Percentiles rank a stretch among this genome's conserved stretches.
Conservation (phyloP, 1,284 basidiomycete species). For the Wallemia ichthyophaga region DNA sequence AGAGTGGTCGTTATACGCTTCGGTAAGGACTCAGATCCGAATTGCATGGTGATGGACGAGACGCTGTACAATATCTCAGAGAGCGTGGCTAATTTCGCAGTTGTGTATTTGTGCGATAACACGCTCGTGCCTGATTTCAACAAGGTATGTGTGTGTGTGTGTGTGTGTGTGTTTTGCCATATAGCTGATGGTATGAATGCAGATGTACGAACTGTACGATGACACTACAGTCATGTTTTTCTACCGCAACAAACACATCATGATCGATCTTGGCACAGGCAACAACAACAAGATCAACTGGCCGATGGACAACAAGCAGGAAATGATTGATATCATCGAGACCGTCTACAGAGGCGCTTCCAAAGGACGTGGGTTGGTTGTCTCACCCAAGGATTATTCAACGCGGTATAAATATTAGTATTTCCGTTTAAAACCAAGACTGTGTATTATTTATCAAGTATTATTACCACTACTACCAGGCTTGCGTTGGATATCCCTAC, state of each 20-base stretch:
- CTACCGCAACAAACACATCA: conserved; percentile 96
- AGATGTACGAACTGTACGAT: conserved; percentile 90
- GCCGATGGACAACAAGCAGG: conserved; percentile 90
- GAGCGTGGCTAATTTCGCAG: conserved; percentile 93
- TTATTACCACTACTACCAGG: not conserved
- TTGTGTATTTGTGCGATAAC: conserved; percentile 74
- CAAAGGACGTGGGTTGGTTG: conserved; percentile 89
- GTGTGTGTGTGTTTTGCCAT: too few relatives aligned
- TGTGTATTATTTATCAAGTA: too few relatives aligned
- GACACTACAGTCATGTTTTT: conserved; percentile 94
- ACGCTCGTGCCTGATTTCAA: conserved; percentile 97
- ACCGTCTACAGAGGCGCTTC: conserved; percentile 93
- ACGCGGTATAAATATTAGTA: conserved; percentile 45
- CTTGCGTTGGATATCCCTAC: not conserved
- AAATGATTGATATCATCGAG: conserved; percentile 95
- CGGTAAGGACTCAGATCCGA: conserved; percentile 75
- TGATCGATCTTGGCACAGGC: conserved; percentile 97
- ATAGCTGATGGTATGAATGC: too few relatives aligned
- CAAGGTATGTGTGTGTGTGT: conserved; percentile 43
- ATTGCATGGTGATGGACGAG: conserved; percentile 99
- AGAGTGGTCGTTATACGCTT: conserved; percentile 82
- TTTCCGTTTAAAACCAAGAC: too few relatives aligned
- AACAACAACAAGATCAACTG: conserved; percentile 99
- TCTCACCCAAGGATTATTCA: conserved; percentile 77
- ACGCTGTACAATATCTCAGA: conserved; percentile 73